phyloP scores from a whole-genome alignment of 495 filamentous ascomycete species.

The Oidiodendron maius region DNA sequence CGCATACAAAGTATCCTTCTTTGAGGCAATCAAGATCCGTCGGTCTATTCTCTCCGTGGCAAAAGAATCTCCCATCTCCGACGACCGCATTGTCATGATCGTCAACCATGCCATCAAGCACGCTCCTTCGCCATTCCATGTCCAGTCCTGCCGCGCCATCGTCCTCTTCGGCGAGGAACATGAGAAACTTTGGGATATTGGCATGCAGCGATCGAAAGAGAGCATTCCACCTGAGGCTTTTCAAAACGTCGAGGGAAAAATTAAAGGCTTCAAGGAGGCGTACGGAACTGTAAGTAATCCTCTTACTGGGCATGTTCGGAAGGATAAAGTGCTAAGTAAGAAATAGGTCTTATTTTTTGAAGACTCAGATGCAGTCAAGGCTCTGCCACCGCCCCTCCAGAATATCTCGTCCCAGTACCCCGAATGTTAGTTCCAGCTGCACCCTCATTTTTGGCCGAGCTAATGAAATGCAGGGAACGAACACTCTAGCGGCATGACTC shows the following conservation, averaged over 20 bases:
- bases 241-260: slow-evolving; percentile 37
- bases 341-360: slow-evolving; percentile 64
- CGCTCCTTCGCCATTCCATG: slow-evolving; percentile 59
- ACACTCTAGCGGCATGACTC: slow-evolving; percentile 61
- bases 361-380: slow-evolving; percentile 28
- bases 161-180: slow-evolving; percentile 58
- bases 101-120: slow-evolving; percentile 47
- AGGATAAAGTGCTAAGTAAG: slow-evolving; percentile 21
- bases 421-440: slow-evolving; percentile 38
- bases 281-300: slow-evolving; percentile 41
- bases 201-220: slow-evolving; percentile 42
- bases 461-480: slow-evolving; percentile 40
- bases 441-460: slow-evolving; percentile 38
- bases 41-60: slow-evolving; percentile 53
- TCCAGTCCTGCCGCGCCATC: slow-evolving; percentile 55
- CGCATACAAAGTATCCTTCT: slow-evolving; percentile 28
- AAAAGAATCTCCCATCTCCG: slow-evolving; percentile 48
- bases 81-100: slow-evolving; percentile 48
- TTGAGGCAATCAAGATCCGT: slow-evolving; percentile 48
- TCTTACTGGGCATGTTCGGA: neutral
- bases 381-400: slow-evolving; percentile 37
- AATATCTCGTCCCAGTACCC: slow-evolving; percentile 31
- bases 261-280: slow-evolving; percentile 45
- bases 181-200: slow-evolving; percentile 58
- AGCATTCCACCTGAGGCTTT: slow-evolving; percentile 48